Evolutionary conservation across 208 protist species (phyloP).

Genomic region (Balamuthia mandrillaris): DNA sequence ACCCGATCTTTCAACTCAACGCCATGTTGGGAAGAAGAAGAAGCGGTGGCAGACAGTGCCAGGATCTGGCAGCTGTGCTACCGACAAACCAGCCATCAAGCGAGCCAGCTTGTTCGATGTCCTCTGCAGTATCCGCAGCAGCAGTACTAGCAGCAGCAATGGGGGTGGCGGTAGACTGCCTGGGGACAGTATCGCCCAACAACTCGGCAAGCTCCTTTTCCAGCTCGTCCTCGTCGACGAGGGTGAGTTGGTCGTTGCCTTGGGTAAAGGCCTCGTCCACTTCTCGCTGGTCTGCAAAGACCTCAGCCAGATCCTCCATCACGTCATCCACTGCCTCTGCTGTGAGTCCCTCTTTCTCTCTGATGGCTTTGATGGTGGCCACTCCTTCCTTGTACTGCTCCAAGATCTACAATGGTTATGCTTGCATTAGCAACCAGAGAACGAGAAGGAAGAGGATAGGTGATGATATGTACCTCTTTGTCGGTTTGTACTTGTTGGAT

Average conservation of each 20-base stretch:
- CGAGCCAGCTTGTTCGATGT: no score
- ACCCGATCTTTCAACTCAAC: no score
- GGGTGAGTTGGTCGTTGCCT: neutral
- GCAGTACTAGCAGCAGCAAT: no score
- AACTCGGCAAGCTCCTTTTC: slow-evolving; percentile 9
- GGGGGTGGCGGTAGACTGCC: no score
- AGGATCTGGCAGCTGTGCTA: no score
- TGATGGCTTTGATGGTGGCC: neutral
- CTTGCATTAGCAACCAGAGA: no score
- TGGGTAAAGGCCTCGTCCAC: neutral
- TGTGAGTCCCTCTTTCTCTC: neutral
- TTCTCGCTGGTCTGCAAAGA: neutral
- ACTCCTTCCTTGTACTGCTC: neutral
- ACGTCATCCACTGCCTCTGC: neutral
- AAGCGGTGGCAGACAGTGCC: no score
- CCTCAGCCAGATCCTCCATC: slow-evolving; percentile 5
- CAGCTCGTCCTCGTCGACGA: neutral
- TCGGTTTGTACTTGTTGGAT: neutral
- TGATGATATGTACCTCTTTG: neutral
- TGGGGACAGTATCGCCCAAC: neutral
- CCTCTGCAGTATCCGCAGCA: no score
- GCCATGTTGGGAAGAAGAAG: no score
- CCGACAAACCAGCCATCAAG: no score
- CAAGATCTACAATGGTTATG: neutral
- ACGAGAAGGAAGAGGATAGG: neutral